Evolutionary conservation across 2,329 filamentous ascomycete species (phyloP).

Genomic region (Thielaviopsis musarum): DNA sequence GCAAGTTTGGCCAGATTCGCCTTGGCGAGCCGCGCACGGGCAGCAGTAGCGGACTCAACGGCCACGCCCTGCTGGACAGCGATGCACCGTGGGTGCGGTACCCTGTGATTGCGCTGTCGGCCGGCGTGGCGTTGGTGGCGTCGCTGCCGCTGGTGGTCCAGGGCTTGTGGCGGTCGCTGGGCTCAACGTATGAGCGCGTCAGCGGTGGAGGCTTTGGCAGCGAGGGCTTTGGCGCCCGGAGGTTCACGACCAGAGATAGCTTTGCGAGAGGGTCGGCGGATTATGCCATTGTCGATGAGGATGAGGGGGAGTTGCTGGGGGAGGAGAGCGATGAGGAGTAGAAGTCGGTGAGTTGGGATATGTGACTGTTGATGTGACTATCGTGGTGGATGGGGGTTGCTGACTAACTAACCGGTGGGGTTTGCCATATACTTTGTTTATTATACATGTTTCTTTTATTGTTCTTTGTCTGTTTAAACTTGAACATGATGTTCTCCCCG

Average conservation of each 20-base stretch:
- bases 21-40: slow-evolving; percentile 48
- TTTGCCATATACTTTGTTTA: too few relatives aligned
- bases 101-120: slow-evolving; percentile 58
- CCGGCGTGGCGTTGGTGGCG: slow-evolving; percentile 39
- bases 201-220: slow-evolving; percentile 24
- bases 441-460: too few relatives aligned
- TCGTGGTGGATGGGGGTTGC: background rate
- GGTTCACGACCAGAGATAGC: slow-evolving; percentile 75
- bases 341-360: background rate
- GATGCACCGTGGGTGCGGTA: slow-evolving; percentile 67
- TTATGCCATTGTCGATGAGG: slow-evolving; percentile 76
- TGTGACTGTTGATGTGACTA: background rate
- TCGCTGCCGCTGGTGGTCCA: slow-evolving; percentile 54
- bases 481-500: too few relatives aligned
- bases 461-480: too few relatives aligned
- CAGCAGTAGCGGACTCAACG: slow-evolving; percentile 64
- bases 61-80: slow-evolving; percentile 44
- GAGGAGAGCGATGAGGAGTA: slow-evolving; percentile 86
- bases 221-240: slow-evolving; percentile 36
- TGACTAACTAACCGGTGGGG: too few relatives aligned
- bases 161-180: slow-evolving; percentile 53
- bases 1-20: slow-evolving; percentile 82
- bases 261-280: slow-evolving; percentile 79
- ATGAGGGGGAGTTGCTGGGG: slow-evolving; percentile 85
- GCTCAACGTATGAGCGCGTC: slow-evolving; percentile 33